Conservation (phyloP, 2,329 filamentous ascomycete species). For the Talaromyces sp. region DNA sequence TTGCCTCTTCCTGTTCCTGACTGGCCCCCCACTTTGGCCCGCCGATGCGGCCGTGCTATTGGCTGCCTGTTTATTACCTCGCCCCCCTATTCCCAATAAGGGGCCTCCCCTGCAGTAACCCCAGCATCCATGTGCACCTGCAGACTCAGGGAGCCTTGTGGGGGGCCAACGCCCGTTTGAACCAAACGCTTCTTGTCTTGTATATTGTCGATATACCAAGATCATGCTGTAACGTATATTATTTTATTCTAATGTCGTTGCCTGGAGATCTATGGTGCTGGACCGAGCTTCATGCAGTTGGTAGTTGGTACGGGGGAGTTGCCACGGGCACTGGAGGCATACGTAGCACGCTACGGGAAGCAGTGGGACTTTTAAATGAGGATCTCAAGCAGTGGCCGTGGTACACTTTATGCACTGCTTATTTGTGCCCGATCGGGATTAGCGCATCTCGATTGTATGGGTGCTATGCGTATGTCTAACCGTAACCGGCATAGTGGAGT, state of each 20-base stretch:
- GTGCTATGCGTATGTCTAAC: neutral
- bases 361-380: constrained; percentile 1
- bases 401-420: neutral
- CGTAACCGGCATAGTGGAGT: neutral
- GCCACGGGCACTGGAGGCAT: neutral
- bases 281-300: constrained; percentile 11
- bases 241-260: neutral
- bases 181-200: neutral
- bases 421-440: neutral
- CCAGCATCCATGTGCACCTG: neutral
- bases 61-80: neutral
- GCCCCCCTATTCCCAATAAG: neutral
- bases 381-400: neutral
- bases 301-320: neutral
- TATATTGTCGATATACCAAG: neutral
- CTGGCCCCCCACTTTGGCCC: neutral
- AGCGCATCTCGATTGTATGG: neutral
- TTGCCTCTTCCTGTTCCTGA: constrained; percentile 23
- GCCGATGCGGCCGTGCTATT: neutral
- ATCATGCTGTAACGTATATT: neutral
- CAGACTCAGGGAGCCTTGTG: neutral
- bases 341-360: constrained; percentile 2
- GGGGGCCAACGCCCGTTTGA: neutral
- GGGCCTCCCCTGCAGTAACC: constrained; percentile 1
- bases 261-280: neutral